Percentiles rank a stretch among this genome's conserved stretches.
These are phyloP conservation scores for Aphanomyces euteiches DNA, from an alignment of 352 stramenopile species.

Conservation along the genomic window DNA sequence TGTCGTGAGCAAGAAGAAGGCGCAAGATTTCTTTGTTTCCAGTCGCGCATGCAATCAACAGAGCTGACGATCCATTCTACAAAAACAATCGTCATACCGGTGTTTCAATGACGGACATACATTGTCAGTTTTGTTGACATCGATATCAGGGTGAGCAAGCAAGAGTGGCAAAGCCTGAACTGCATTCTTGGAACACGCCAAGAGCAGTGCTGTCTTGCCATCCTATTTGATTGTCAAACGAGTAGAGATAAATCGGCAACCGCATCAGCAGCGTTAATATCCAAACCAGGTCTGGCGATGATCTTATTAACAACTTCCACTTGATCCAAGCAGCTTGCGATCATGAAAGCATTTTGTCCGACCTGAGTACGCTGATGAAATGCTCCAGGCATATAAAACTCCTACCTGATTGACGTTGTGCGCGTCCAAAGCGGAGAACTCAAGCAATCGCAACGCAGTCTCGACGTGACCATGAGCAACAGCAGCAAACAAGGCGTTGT, in stretches of 20 bases:
- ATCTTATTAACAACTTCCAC: constrained; percentile 5
- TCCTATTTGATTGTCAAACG: neutral
- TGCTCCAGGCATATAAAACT: neutral
- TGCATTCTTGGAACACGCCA: neutral
- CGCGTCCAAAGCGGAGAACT: neutral
- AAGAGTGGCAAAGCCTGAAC: neutral
- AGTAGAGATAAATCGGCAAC: neutral
- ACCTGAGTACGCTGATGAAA: neutral
- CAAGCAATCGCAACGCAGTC: constrained; percentile 6
- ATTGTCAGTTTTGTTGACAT: constrained; percentile 9
- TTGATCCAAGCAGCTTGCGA: constrained; percentile 15
- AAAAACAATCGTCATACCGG: neutral
- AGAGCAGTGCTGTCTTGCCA: constrained; percentile 4
- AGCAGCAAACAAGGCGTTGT: constrained; percentile 17
- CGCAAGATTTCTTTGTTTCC: neutral
- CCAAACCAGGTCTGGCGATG: neutral
- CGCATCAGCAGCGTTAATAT: constrained; percentile 7
- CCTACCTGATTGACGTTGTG: neutral
- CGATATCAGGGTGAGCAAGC: neutral
- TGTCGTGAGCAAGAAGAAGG: neutral
- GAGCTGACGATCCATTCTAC: constrained; percentile 12
- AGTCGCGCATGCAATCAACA: constrained; percentile 6
- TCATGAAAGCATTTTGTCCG: constrained; percentile 14
- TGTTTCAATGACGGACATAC: neutral
- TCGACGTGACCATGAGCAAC: constrained; percentile 1